Evolutionary conservation across 148 eudicot genomes (phyloP).

Genomic region (Chenopodium quinoa): DNA sequence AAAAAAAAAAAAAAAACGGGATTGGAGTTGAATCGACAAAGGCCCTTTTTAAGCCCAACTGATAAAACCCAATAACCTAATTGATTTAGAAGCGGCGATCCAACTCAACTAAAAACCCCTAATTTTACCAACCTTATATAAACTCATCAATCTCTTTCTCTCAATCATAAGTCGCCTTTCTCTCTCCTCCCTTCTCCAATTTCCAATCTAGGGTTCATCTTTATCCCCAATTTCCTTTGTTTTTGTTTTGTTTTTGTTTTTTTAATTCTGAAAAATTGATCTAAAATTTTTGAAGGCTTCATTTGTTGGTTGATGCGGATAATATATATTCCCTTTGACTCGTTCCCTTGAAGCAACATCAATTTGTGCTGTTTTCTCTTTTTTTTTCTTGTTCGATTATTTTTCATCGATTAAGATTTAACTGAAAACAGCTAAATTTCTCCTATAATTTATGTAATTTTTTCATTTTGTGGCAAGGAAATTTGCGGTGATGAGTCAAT

Average conservation of each 20-base stretch:
- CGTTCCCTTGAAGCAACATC: slow-evolving; percentile 84
- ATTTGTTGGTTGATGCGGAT: slow-evolving; percentile 49
- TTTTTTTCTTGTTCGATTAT: slow-evolving; percentile 11
- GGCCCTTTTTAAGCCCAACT: neutral
- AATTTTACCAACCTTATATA: slow-evolving; percentile 17
- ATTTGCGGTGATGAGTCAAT: slow-evolving; percentile 47
- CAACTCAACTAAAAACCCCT: slow-evolving; percentile 9
- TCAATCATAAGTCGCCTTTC: neutral
- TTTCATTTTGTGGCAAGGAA: neutral
- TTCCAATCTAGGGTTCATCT: neutral
- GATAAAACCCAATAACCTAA: neutral
- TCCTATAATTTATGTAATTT: too few relatives aligned
- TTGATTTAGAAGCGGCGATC: too few relatives aligned
- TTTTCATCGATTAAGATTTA: slow-evolving; percentile 16
- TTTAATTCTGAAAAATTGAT: neutral
- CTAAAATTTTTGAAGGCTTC: slow-evolving; percentile 24
- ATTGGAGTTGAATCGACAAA: neutral
- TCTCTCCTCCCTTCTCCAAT: too few relatives aligned
- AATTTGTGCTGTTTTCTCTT: slow-evolving; percentile 38
- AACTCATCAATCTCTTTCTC: neutral
- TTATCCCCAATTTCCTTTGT: neutral
- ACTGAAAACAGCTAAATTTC: slow-evolving; percentile 43
- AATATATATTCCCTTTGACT: slow-evolving; percentile 49
- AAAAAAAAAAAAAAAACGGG: too few relatives aligned
- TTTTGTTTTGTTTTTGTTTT: neutral